Percentiles rank a stretch among this genome's conserved stretches.
Conservation (phyloP, 305 asterid genomes). For the Fraxinus velutina region DNA sequence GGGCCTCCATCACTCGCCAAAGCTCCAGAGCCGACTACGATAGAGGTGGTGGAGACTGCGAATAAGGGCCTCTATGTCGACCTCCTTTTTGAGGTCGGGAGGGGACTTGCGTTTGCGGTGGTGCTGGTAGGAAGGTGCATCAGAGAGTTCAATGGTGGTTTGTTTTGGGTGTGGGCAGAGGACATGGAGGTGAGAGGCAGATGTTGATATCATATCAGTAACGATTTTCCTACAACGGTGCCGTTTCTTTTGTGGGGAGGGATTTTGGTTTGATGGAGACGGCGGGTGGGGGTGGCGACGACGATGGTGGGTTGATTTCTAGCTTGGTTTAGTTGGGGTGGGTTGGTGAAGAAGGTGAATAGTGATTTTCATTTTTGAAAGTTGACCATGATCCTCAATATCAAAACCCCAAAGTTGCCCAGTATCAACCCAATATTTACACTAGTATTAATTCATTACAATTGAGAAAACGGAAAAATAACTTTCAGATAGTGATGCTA, state of each 20-base stretch:
- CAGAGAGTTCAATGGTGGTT: constrained; percentile 39
- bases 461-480: neutral
- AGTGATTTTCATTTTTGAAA: neutral
- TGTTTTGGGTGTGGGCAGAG: constrained; percentile 61
- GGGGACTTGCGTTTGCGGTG: constrained; percentile 47
- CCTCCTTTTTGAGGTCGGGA: constrained; percentile 72
- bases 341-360: neutral
- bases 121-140: constrained; percentile 33
- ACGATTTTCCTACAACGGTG: constrained; percentile 81
- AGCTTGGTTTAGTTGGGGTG: neutral
- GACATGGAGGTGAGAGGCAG: constrained; percentile 61
- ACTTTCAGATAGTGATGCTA: neutral
- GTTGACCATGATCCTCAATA: neutral
- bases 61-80: constrained; percentile 63
- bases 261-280: too few relatives aligned
- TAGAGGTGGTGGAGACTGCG: too few relatives aligned
- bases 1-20: too few relatives aligned
- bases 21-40: too few relatives aligned
- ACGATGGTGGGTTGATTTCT: neutral
- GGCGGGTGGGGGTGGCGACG: neutral
- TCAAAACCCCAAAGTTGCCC: neutral
- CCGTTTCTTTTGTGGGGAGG: constrained; percentile 50
- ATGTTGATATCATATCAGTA: constrained; percentile 73
- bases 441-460: neutral
- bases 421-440: neutral